These are phyloP conservation scores for Naganishia vishniacii DNA, from an alignment of 768 basidiomycete genomes.

Conservation along the genomic window DNA sequence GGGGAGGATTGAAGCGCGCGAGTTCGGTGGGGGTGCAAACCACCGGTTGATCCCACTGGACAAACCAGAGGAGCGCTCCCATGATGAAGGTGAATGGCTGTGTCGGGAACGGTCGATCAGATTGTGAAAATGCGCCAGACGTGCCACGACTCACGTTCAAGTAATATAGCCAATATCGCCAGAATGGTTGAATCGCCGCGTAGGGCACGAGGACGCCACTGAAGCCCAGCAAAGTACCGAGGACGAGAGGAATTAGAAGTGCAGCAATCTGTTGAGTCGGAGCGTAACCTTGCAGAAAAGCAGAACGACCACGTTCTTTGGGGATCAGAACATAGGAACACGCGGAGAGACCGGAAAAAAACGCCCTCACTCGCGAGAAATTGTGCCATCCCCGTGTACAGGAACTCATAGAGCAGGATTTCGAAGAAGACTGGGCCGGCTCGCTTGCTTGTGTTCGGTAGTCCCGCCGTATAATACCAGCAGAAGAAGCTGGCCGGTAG, in stretches of 20 bases:
- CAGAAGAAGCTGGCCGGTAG: slow-evolving; percentile 28
- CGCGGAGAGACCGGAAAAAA: no score
- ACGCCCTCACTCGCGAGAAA: slow-evolving; percentile 12
- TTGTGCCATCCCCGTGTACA: slow-evolving; percentile 44
- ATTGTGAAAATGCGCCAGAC: not conserved
- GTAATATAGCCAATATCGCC: slow-evolving; percentile 40
- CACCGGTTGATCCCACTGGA: slow-evolving; percentile 42
- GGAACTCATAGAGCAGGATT: slow-evolving; percentile 45
- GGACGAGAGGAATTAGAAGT: slow-evolving; percentile 41
- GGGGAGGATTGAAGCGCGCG: slow-evolving; percentile 40
- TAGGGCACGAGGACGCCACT: slow-evolving; percentile 24
- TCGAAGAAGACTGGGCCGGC: slow-evolving; percentile 43
- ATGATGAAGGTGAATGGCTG: slow-evolving; percentile 21
- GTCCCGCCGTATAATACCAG: slow-evolving; percentile 36
- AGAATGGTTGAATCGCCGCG: slow-evolving; percentile 28
- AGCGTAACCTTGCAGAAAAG: slow-evolving; percentile 44
- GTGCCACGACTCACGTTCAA: slow-evolving; percentile 21
- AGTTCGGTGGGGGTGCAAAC: slow-evolving; percentile 37
- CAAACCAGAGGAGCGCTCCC: slow-evolving; percentile 38
- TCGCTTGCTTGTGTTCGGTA: slow-evolving; percentile 36
- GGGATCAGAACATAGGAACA: no score
- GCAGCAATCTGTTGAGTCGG: slow-evolving; percentile 43
- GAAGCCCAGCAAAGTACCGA: slow-evolving; percentile 30
- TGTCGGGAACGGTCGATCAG: not conserved
- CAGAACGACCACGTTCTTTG: no score